Evolutionary conservation across 1,139 yeast genomes (phyloP).

Genomic region (Keqinozyma sinolaborantium): DNA sequence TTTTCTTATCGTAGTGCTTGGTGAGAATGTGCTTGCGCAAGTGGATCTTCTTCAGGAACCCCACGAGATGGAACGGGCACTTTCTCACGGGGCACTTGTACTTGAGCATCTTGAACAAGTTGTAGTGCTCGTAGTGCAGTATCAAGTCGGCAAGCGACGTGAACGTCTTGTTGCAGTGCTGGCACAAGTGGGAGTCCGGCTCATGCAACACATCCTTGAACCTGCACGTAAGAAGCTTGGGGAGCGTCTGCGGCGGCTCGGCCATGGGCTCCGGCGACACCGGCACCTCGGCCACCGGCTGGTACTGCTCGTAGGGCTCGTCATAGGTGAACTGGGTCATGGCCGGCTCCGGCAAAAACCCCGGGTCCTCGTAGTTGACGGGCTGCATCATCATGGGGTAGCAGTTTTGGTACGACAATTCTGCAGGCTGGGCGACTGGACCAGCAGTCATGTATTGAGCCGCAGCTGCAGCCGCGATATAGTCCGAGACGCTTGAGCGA

Average conservation of each 20-base stretch:
- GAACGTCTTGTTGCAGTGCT: constrained; percentile 8
- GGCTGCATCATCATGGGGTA: constrained; percentile 1
- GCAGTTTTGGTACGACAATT: background rate
- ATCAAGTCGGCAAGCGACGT: constrained; percentile 4
- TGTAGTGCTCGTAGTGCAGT: constrained; percentile 8
- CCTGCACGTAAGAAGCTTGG: constrained; percentile 2
- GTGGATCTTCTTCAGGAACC: constrained; percentile 54
- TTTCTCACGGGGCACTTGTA: constrained; percentile 42
- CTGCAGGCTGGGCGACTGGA: background rate
- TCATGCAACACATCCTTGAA: constrained; percentile 1
- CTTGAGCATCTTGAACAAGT: constrained; percentile 8
- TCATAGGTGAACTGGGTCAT: background rate
- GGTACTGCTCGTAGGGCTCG: too few species aligned
- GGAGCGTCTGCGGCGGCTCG: constrained; percentile 1
- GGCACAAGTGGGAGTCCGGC: constrained; percentile 2
- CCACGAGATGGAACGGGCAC: constrained; percentile 63
- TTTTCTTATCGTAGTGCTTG: constrained; percentile 34
- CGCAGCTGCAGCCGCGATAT: background rate
- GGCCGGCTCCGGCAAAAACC: background rate
- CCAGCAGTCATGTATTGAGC: background rate
- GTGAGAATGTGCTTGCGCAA: constrained; percentile 55
- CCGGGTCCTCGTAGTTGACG: background rate
- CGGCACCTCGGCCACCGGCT: too few species aligned
- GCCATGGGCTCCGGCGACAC: background rate
- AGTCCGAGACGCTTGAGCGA: background rate